phyloP scores from a whole-genome alignment of 768 basidiomycete species.

The Boletus subparvulus region DNA sequence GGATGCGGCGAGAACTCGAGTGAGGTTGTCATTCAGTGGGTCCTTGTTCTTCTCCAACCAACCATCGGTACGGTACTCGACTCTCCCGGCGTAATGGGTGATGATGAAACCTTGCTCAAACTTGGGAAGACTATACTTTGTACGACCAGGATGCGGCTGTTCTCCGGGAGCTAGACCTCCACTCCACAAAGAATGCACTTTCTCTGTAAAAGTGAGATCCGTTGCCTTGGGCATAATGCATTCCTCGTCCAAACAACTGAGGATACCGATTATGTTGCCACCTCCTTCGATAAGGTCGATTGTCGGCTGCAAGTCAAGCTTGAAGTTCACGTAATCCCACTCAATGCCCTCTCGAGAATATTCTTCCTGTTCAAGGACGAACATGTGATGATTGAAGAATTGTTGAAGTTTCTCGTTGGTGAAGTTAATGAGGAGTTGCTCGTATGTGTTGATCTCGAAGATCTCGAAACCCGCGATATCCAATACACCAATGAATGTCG shows the following conservation, averaged over 20 bases:
- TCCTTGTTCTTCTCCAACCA: constrained; percentile 99
- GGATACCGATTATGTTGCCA: constrained; percentile 72
- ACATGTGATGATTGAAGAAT: constrained; percentile 99
- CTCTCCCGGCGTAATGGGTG: constrained; percentile 94
- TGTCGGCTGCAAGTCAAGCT: constrained; percentile 94
- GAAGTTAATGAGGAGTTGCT: constrained; percentile 97
- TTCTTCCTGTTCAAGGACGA: constrained; percentile 98
- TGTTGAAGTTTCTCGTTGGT: constrained; percentile 99
- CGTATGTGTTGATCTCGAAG: constrained; percentile 90
- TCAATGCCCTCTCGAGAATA: constrained; percentile 95
- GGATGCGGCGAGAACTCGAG: constrained; percentile 81
- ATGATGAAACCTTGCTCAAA: constrained; percentile 95
- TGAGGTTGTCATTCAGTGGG: constrained; percentile 93
- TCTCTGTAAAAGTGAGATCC: constrained; percentile 92
- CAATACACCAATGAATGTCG: constrained; percentile 94
- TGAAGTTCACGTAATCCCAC: constrained; percentile 98
- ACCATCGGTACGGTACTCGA: constrained; percentile 93
- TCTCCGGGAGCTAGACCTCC: constrained; percentile 42
- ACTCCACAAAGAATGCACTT: constrained; percentile 78
- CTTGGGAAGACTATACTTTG: constrained; percentile 82
- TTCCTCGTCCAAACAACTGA: constrained; percentile 93
- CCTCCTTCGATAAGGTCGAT: constrained; percentile 95
- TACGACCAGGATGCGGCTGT: constrained; percentile 65
- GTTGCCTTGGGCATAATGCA: constrained; percentile 99
- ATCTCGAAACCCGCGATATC: constrained; percentile 99